Conservation (phyloP, 78 protist species). For the Dictyostelium firmibasis region DNA sequence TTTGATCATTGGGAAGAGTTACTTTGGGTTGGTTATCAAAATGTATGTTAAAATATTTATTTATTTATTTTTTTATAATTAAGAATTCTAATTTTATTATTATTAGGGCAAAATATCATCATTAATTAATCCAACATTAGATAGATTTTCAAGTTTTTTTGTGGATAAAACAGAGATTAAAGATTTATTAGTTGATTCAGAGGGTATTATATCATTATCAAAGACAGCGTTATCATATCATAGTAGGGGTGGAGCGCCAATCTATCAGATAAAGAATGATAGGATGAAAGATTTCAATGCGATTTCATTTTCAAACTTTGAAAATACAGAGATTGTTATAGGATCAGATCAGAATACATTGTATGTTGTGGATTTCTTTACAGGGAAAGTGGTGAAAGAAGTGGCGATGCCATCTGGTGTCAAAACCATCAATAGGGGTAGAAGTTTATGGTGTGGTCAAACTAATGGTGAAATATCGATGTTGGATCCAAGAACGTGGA, state of each 20-base stretch:
- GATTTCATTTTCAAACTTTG: constrained; percentile 12
- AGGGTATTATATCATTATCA: constrained; percentile 21
- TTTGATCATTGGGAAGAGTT: constrained; percentile 71
- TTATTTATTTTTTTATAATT: neutral
- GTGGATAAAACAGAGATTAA: constrained; percentile 17
- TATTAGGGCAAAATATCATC: constrained; percentile 42
- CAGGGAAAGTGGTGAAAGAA: constrained; percentile 47
- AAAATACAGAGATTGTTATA: constrained; percentile 36
- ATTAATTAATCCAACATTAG: constrained; percentile 41
- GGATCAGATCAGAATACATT: constrained; percentile 19
- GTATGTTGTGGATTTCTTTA: constrained; percentile 44
- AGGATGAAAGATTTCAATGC: constrained; percentile 44
- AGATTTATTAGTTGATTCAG: constrained; percentile 49
- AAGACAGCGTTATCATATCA: constrained; percentile 11
- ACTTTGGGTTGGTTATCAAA: constrained; percentile 73
- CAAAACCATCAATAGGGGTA: constrained; percentile 11
- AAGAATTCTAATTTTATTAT: neutral
- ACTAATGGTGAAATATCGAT: constrained; percentile 65
- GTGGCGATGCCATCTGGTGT: constrained; percentile 26
- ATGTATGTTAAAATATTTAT: neutral
- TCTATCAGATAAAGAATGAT: constrained; percentile 9
- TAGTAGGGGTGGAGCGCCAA: constrained; percentile 65
- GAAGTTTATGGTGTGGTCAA: constrained; percentile 64
- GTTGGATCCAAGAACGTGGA: constrained; percentile 60
- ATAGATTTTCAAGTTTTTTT: constrained; percentile 44